Evolutionary conservation across 331 rosid genomes (phyloP), one percentile per base, ranked within the genome.

Genomic region (Erythrophleum ivorense): DNA sequence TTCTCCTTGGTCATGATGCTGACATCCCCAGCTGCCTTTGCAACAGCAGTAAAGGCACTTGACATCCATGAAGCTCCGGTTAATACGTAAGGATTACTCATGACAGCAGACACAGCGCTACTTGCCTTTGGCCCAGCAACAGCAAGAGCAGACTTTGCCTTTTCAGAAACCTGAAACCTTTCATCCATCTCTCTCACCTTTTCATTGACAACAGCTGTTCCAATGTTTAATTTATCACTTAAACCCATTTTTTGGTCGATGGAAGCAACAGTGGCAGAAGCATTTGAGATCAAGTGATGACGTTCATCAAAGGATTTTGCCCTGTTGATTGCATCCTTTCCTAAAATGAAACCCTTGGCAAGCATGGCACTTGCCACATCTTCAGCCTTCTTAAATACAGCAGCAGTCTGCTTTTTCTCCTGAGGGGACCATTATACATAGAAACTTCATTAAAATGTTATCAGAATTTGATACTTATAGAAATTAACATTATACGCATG

Each of bases 241-340:
- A 65, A 16, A 7, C 71, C 71, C 4, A 65, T 36, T 18, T 16
- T 65, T 14, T 65, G 71, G 49, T 65, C 71, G 7, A 65, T 65
- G 48, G 71, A 65, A 33, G 71, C 71, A 38, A 65, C 71, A 15
- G 71, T 65, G 41, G 71, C 71, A 65, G 71, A 65, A 15, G 71
- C 71, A 18, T 65, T 65, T 65, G 71, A 65, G 49, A 1, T 65
- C 48, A 65, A 65, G 0, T 65, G 48, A 18, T 65, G 71, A 38
- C 49, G 49, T 65, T 65, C 29, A 13, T 65, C 71, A 65, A 65
- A 65, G 9, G 71, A 36, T 65, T 38, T 65, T 38, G 71, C 49
- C 49, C 43, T 65, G 49, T 38, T 65, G 0, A 65, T 21, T 65
- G 49, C 71, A 65, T 16, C 49, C 71, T 65, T 65, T 36, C 49